These are phyloP conservation scores for Debaryomycetaceae sp. DNA, from an alignment of 1,139 yeast genomes.

Conservation along the genomic window DNA sequence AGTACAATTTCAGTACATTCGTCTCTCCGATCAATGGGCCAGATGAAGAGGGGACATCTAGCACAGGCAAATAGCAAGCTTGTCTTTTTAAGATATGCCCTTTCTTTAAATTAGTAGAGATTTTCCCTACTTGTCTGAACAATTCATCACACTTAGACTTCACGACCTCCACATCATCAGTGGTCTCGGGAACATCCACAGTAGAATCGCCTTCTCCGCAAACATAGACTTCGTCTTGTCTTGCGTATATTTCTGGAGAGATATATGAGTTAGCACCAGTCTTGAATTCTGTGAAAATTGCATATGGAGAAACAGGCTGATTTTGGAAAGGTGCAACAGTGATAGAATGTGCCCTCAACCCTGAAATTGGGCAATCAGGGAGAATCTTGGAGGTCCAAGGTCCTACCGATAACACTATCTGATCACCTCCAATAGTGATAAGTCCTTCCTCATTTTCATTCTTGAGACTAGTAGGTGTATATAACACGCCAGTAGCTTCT, in stretches of 20 bases:
- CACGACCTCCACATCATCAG: conserved; percentile 90
- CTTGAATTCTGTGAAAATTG: conserved; percentile 87
- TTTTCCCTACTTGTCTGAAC: conserved; percentile 74
- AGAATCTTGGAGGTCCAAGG: conserved; percentile 94
- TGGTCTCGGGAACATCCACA: conserved; percentile 88
- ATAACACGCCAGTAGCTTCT: conserved; percentile 62
- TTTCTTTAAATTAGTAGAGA: conserved; percentile 65
- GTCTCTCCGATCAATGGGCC: conserved; percentile 96
- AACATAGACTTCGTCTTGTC: conserved; percentile 92
- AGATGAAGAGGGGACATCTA: conserved; percentile 85
- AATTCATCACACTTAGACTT: conserved; percentile 85
- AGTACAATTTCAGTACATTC: conserved; percentile 68
- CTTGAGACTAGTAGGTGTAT: conserved; percentile 56
- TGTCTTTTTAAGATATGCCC: conserved; percentile 83
- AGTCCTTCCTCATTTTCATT: conserved; percentile 20
- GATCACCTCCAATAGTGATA: conserved; percentile 58
- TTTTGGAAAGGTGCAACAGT: conserved; percentile 78
- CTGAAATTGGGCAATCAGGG: conserved; percentile 90
- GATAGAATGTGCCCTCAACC: conserved; percentile 91
- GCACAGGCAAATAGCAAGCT: conserved; percentile 93
- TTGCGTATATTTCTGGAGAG: conserved; percentile 91
- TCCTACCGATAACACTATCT: conserved; percentile 82
- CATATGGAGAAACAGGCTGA: conserved; percentile 80
- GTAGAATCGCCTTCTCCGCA: conserved; percentile 97
- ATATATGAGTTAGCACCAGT: conserved; percentile 63